Evolutionary conservation across 805 yeast genomes (phyloP), one percentile per base, ranked within the genome.

Genomic region (Danielia reshetovae): DNA sequence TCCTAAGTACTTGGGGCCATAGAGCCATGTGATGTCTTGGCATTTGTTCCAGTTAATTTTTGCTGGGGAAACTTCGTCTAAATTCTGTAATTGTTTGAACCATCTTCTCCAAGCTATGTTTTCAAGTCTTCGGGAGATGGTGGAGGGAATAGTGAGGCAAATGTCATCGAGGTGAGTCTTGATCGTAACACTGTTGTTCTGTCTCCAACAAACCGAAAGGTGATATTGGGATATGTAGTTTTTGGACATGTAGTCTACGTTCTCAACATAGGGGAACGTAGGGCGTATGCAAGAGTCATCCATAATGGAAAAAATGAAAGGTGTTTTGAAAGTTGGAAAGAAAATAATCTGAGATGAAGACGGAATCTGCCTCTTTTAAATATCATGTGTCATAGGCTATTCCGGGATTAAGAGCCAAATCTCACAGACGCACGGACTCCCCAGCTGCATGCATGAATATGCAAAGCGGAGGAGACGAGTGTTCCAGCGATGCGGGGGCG

Each of bases 21-120:
- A 75, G 32, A 75, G 59, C 61, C 75, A 73, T 4, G 79, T 75
- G 30, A 72, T 65, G 46, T 75, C 81, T 39, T 72, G 70, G 36
- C 59, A 65, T 47, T 75, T 75, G 45, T 61, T 65, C 81, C 81
- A 75, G 51, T 75, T 74, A 26, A 75, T 73, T 23, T 42, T 40
- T 4, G 60, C 53, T 1, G 81, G 79, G 35, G 62, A 50, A 6
- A 68, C 39, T 33, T 60, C 65, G 12, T 33, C 29, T 15, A 67
- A 49, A 5, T 46, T 19, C 25, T 48, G 33, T 28, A 60, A 40
- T 35, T 59, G 60, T 42, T 65, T 63, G 38, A 45, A 45, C 48
- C 60, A 54, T 32, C 70, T 44, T 38, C 73, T 56, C 73, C 73
- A 67, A 29, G 67, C 52, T 0, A 57, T 51, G 39, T 67, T 66